These are phyloP conservation scores for Hypoxylon fragiforme DNA, from an alignment of 495 filamentous ascomycete genomes.

Conservation along the genomic window DNA sequence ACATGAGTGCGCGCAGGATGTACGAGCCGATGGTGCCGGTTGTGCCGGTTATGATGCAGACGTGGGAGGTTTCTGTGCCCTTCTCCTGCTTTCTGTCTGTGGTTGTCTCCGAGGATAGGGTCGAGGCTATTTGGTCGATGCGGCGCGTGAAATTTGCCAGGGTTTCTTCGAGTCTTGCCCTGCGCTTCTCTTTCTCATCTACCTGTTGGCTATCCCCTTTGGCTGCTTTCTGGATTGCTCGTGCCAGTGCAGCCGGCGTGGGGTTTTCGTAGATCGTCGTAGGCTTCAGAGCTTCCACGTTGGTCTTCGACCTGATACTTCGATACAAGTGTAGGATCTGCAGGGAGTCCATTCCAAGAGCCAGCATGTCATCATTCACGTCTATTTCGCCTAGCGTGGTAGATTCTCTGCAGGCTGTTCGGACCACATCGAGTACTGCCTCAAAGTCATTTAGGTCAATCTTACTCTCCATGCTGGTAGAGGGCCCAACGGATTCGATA, in stretches of 20 bases:
- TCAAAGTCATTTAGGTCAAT: neutral
- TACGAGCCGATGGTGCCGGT: neutral
- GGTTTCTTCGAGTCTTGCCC: neutral
- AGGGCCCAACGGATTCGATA: neutral
- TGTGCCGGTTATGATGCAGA: neutral
- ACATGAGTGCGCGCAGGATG: neutral
- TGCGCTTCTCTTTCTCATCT: neutral
- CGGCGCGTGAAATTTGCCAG: neutral
- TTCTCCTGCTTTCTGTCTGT: neutral
- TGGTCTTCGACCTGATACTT: neutral
- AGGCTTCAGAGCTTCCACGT: neutral
- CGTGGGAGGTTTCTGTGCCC: neutral
- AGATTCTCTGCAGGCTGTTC: neutral
- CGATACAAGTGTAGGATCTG: neutral
- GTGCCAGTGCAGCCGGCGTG: neutral
- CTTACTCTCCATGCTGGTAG: neutral
- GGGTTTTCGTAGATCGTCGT: neutral
- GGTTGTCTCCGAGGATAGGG: too few species aligned
- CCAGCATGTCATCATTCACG: neutral
- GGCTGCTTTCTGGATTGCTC: neutral
- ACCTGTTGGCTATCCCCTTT: neutral
- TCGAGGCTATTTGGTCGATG: conserved; percentile 9
- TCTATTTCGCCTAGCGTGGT: neutral
- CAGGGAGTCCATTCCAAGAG: neutral
- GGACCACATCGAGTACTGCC: neutral